These are phyloP conservation scores for Panaeolus cyanescens DNA, from an alignment of 768 basidiomycete genomes.

Conservation along the genomic window DNA sequence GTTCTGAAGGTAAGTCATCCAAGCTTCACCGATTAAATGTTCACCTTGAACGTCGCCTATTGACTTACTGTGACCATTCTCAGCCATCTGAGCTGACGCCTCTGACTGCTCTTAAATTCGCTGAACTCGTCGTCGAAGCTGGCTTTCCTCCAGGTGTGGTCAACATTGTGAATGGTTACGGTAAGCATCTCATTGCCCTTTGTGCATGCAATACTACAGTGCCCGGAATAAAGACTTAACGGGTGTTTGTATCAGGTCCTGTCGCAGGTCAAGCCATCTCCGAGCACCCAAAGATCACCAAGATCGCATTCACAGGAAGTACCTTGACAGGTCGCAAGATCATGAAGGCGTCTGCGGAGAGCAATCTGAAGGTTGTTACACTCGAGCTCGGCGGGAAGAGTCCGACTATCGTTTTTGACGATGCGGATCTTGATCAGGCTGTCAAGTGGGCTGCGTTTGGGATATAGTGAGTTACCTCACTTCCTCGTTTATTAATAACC, in stretches of 20 bases:
- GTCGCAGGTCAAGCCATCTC: constrained; percentile 72
- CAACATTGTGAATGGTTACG: constrained; percentile 72
- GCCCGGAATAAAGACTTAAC: too few species aligned
- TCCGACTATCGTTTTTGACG: constrained; percentile 64
- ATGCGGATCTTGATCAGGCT: constrained; percentile 64
- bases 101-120: constrained; percentile 56
- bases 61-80: too few species aligned
- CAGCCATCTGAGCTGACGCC: constrained; percentile 76
- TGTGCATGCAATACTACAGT: too few species aligned
- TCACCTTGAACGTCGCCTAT: too few species aligned
- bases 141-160: constrained; percentile 79
- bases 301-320: constrained; percentile 80
- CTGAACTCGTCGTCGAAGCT: constrained; percentile 60
- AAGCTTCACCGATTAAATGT: too few species aligned
- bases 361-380: constrained; percentile 76
- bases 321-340: constrained; percentile 72
- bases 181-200: too few species aligned
- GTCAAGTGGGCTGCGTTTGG: constrained; percentile 67
- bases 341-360: constrained; percentile 68
- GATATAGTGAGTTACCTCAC: constrained; percentile 56
- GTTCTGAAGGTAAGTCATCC: constrained; percentile 61
- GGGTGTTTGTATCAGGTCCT: constrained; percentile 23
- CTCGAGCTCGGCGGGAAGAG: constrained; percentile 76
- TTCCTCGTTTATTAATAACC: neutral
- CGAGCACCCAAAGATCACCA: constrained; percentile 63